phyloP scores from a whole-genome alignment of 192 early-diverging fungal species.

The Coemansia sp. region DNA sequence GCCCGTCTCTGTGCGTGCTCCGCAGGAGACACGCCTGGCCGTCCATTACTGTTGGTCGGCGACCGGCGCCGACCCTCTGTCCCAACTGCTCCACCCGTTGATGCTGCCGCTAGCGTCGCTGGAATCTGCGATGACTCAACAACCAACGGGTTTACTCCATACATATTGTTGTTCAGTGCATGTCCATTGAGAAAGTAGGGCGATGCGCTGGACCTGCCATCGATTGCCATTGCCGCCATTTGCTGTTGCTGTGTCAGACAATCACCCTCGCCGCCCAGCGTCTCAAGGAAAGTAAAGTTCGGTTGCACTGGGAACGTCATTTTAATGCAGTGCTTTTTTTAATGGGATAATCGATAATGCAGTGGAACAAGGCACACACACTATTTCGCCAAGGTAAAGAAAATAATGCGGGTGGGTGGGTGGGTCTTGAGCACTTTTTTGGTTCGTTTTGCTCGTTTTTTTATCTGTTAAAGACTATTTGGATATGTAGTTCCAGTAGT shows the following conservation, averaged over 20 bases:
- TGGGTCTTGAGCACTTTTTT: background rate
- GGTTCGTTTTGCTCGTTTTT: background rate
- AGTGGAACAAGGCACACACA: background rate
- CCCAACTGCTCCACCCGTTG: conserved; percentile 28
- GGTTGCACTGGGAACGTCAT: conserved; percentile 38
- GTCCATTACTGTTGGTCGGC: conserved; percentile 18
- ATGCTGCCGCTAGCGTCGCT: conserved; percentile 25
- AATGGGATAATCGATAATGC: background rate
- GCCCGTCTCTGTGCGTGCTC: conserved; percentile 66
- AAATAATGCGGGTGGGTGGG: background rate
- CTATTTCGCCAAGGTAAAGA: background rate
- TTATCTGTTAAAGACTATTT: background rate
- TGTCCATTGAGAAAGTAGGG: conserved; percentile 26
- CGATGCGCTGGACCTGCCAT: conserved; percentile 6
- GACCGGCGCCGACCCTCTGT: conserved; percentile 45
- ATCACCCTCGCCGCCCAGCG: conserved; percentile 19
- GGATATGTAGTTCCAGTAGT: background rate
- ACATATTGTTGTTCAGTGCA: conserved; percentile 26
- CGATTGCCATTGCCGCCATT: conserved; percentile 16
- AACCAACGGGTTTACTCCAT: conserved; percentile 26
- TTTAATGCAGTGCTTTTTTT: conserved; percentile 2
- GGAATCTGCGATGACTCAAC: conserved; percentile 13
- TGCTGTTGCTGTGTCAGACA: conserved; percentile 15
- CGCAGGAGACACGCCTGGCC: conserved; percentile 8
- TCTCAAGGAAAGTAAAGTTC: conserved; percentile 36